Percentiles rank a stretch among this genome's conserved stretches.
phyloP scores from a whole-genome alignment of 441 rosid genomes.

The Croton laevigatus region DNA sequence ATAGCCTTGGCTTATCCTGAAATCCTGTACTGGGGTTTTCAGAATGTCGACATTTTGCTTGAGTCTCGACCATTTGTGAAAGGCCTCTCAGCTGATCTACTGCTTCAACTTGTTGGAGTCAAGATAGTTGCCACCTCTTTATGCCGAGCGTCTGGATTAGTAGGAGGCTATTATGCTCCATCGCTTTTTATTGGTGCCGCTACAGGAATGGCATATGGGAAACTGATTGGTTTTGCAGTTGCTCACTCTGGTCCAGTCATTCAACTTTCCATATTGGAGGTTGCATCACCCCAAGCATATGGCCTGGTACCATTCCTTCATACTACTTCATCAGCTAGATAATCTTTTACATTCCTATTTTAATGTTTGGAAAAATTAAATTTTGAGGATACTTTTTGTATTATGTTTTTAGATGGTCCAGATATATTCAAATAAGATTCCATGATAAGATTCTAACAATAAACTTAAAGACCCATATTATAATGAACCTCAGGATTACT shows the following conservation, averaged over 20 bases:
- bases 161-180: slow-evolving; percentile 95
- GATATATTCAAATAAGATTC: neutral
- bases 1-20: slow-evolving; percentile 85
- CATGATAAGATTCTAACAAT: neutral
- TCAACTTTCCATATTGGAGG: slow-evolving; percentile 72
- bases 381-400: neutral
- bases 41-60: slow-evolving; percentile 84
- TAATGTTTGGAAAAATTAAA: neutral
- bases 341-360: neutral
- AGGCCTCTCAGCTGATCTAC: slow-evolving; percentile 72
- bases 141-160: slow-evolving; percentile 89
- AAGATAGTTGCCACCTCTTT: slow-evolving; percentile 89
- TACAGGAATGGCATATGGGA: slow-evolving; percentile 94
- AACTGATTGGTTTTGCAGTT: slow-evolving; percentile 62
- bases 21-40: slow-evolving; percentile 94
- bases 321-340: slow-evolving; percentile 2
- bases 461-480: too few species aligned
- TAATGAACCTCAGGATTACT: neutral
- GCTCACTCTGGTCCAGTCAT: slow-evolving; percentile 48
- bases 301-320: slow-evolving; percentile 68
- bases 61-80: slow-evolving; percentile 82
- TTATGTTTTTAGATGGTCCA: neutral
- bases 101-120: slow-evolving; percentile 80
- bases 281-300: slow-evolving; percentile 96
- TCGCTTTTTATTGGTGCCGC: slow-evolving; percentile 98